Evolutionary conservation across 2,329 filamentous ascomycete genomes (phyloP), one percentile per base, ranked within the genome.

Genomic region (Ophiostoma fasciatum): DNA sequence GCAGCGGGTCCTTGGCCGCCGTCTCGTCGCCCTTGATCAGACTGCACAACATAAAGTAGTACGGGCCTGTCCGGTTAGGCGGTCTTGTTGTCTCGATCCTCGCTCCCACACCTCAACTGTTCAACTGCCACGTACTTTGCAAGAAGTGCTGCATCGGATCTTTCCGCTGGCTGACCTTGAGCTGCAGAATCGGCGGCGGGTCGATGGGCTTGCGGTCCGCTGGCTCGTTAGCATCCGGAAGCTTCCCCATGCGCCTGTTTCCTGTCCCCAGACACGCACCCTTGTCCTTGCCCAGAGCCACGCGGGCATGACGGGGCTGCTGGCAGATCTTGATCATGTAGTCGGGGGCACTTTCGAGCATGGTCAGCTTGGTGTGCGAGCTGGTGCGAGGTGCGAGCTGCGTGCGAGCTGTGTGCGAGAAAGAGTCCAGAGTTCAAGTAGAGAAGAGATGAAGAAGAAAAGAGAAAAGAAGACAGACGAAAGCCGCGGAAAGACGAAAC

Each of bases 191-290:
- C 28, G 84, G 84, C 11, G 84, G 84, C 35, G 87, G 84, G 53
- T 94, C 84, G 49, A 94, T 74, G 7, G 84, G 82, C 56, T 92
- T 92, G 46, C 84, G 77, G 50, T 82, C 80, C 82, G 46, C 37
- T 38, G 31, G 6, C 19, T 12, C 17, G 13, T 17, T n/a, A n/a
- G n/a, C n/a, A n/a, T n/a, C n/a, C n/a, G n/a, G n/a, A n/a, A 14
- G 37, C 6, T 33, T 14, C 10, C 31, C 21, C 28, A 12, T 11
- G 15, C 7, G 30, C 28, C 22, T 46, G 17, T 28, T 12, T 19
- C 15, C 3, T 20, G 21, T 8, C 14, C n/a, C 29, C 2, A 19
- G 8, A 33, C 25, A 39, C 55, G 36, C 57, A 80, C 78, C 71
- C 63, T 84, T 84, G 51, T 84, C 80, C 55, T 84, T 84, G 45